Conservation (phyloP, 805 yeast species). For the Blastobotrys chiropterorum region DNA sequence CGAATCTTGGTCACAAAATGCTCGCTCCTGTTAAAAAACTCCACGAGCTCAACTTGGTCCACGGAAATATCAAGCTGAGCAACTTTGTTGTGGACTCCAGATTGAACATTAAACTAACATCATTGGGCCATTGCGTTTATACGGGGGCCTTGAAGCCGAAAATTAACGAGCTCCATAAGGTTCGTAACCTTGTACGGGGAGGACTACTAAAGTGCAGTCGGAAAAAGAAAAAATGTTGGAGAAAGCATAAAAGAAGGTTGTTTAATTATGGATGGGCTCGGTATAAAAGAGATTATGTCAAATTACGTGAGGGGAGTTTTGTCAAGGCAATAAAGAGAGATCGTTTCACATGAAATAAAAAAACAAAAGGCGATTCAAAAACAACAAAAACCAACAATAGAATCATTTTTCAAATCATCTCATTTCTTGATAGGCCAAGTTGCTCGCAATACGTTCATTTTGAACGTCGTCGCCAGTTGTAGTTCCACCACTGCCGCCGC, state of each 20-base stretch:
- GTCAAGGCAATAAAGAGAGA: not conserved
- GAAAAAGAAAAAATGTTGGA: not conserved
- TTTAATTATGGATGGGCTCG: not conserved
- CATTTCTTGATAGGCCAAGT: constrained; percentile 5
- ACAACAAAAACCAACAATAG: not conserved
- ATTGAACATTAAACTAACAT: not conserved
- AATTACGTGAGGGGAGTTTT: not conserved
- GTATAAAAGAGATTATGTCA: not conserved
- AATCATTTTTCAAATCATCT: too few species aligned
- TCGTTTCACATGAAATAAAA: not conserved
- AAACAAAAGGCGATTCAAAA: not conserved
- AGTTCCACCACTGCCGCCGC: not conserved
- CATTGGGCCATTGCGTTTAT: not conserved
- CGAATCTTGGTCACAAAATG: not conserved
- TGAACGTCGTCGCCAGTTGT: not conserved
- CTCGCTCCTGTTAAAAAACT: not conserved
- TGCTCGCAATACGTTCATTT: not conserved
- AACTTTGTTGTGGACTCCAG: not conserved
- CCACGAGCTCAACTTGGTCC: not conserved
- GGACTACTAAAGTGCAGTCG: not conserved
- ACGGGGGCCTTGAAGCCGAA: not conserved
- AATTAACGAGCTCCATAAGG: not conserved
- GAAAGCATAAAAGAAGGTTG: not conserved
- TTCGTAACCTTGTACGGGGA: not conserved
- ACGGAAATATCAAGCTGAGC: not conserved